Base-by-base conservation (phyloP, 1,284 basidiomycete genomes). In the Agaricales sp. region DNA sequence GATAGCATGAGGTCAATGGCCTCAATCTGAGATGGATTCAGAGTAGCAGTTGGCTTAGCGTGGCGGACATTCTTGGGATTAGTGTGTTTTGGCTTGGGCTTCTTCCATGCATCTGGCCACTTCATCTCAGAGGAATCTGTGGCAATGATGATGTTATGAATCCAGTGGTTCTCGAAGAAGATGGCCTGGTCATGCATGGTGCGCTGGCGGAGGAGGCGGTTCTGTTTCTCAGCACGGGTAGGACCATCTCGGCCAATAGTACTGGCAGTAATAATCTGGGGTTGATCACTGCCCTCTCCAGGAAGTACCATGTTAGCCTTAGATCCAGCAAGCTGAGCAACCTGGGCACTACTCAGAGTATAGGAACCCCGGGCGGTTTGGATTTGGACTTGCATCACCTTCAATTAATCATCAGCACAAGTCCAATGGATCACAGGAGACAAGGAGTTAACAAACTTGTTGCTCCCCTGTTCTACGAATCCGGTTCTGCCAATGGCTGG, bases 1-100 rank as follows among this genome's bases (percentile, higher is more conserved):
- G 71, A 69, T 4, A 79, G 65, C 75, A 82, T 82, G 1, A 64
- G 59, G 14, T 73, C 62, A 8, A 81, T 70, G 55, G 78, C 79
- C 8, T 50, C 50, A 48, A 65, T 63, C 57, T 84, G 81, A 13
- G 80, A 82, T 8, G 58, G 12, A 60, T 83, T 83, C 6, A 82
- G 63, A 25, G 61, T 57, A 8, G 55, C 55, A 43, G 50, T 49
- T 41, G 47, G 18, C 47, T 52, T 48, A 23, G 53, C 56, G 16
- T 47, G 57, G 55, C 54, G 55, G 51, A 52, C 49, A 45, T 46
- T 21, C 25, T 38, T 19, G 53, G 49, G 47, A 26, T 53, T 53
- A 60, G 49, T 12, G 3, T 49, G 25, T 54, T 47, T 3, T 16
- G 45, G n/a, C 6, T 46, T 13, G 21, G 58, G 30, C 12, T 57